Base-by-base conservation (phyloP, 192 early-diverging fungal species). In the Borealophlyctis nickersoniae region DNA sequence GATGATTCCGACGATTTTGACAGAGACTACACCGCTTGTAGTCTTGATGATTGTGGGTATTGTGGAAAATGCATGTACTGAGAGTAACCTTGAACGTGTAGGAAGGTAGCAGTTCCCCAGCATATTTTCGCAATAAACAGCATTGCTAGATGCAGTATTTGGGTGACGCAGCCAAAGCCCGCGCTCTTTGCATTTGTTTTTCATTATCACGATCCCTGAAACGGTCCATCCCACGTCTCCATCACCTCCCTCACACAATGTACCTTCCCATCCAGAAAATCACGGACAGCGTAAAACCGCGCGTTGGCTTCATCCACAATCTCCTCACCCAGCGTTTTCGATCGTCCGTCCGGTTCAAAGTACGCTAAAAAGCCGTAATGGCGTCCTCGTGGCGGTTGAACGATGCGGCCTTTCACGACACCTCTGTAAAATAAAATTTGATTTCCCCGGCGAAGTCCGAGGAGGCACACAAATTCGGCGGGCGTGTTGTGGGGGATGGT, bases 341-440 rank as follows among this genome's bases (percentile, higher is more conserved):
- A 26, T n/a, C 28, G n/a, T 34, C 57, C 57, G 24, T 58, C 57
- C 57, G 57, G 57, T 34, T 34, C 9, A 34, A 58, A 58, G 32
- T 58, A 58, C 30, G 57, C 57, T 1, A 24, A 22, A 24, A 58
- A 58, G 19, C 57, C 57, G 35, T 33, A 26, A 13, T 58, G 14
- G 9, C 35, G n/a, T 33, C 57, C 57, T n/a, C 57, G 27, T 11
- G 57, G 57, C 0, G 57, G 57, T 24, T 58, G 57, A 2, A 58
- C 57, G n/a, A 58, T 58, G 14, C 34, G 24, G 14, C 57, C 57
- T 11, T 14, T 19, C 11, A 36, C 33, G 9, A n/a, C 34, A 1
- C 27, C 26, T n/a, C 57, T 26, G 57, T 58, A 58, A 24, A 58
- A 7, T 14, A 31, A 33, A 9, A 58, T 24, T 13, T 58, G 23